Evolutionary conservation across 2,329 filamentous ascomycete species (phyloP), one percentile per base, ranked within the genome.

Genomic region (Ceratocystis papillata): DNA sequence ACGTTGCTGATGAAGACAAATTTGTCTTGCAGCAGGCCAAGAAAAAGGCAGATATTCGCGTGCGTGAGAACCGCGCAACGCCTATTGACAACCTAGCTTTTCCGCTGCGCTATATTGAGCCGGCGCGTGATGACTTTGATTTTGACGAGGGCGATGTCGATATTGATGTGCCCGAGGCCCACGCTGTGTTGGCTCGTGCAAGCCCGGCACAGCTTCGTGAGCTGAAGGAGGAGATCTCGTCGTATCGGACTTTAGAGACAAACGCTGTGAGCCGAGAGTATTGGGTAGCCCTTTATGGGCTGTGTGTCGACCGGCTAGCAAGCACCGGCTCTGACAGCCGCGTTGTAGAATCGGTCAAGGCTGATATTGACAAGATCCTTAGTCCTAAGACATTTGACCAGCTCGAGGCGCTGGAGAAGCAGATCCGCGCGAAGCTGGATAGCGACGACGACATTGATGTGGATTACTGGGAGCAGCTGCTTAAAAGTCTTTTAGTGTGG

Each of bases 1-100:
- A 94, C 81, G 89, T 97, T 22, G 89, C 93, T 64, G 89, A 96
- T 71, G 94, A 99, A 75, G 94, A 99, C 78, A 87, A 88, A 70
- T 99, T 99, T 73, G 94, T 97, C 66, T 79, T 99, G 72, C 92
- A 91, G 76, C 94, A 99, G 77, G 88, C 93, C 60, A 99, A 97
- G 81, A 97, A 95, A 79, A 97, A 96, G 79, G 93, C 94, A 53
- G 89, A 92, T 70, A 95, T 99, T 71, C 87, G 94, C 50, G 91
- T 97, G 59, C 89, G 91, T 71, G 92, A 95, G 75, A 88, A 89
- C 10, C 85, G 95, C 70, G 92, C 93, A 66, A 92, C 90, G 73
- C 89, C 93, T 8, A 93, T 97, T 72, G 94, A 99, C 77, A 92
- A 89, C 80, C 83, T 99, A 59, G 90, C 92, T 0, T 94, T 97